A percentile compares a stretch with the other conserved stretches of the same genome.
Evolutionary conservation across 345 rosid species (phyloP).

Genomic region (Aurinia saxatilis): DNA sequence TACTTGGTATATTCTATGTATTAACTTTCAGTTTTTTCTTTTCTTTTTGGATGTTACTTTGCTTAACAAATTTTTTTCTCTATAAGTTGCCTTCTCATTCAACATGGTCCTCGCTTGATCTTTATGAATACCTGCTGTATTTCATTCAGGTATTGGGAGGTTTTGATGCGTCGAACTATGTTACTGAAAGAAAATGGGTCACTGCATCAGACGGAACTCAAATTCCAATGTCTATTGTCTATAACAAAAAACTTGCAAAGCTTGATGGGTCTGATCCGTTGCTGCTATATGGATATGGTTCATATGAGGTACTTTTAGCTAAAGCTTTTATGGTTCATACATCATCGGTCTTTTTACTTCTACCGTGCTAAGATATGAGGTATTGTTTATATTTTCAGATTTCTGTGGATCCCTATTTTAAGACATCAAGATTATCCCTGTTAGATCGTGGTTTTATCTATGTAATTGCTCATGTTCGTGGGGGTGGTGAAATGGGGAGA

Average conservation of each 20-base stretch:
- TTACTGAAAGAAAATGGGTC: slow-evolving; percentile 86
- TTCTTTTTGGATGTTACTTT: neutral
- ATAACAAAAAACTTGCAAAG: slow-evolving; percentile 61
- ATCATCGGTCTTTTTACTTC: neutral
- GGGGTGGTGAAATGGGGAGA: slow-evolving; percentile 99
- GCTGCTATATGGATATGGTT: slow-evolving; percentile 88
- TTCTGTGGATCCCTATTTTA: slow-evolving; percentile 66
- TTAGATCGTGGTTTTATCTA: slow-evolving; percentile 85
- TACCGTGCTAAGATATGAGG: slow-evolving; percentile 1
- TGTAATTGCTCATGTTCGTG: slow-evolving; percentile 90
- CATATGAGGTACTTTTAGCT: slow-evolving; percentile 70
- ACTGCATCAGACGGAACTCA: slow-evolving; percentile 76
- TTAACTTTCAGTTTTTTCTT: too few relatives aligned
- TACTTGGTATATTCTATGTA: too few relatives aligned
- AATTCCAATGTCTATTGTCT: slow-evolving; percentile 80
- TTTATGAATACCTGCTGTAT: neutral
- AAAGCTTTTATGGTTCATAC: neutral
- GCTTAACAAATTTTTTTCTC: neutral
- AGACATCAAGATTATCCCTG: slow-evolving; percentile 65
- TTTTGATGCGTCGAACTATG: slow-evolving; percentile 72
- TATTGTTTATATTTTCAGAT: slow-evolving; percentile 32
- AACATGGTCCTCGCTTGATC: neutral
- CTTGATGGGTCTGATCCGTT: slow-evolving; percentile 80
- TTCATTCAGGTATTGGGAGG: slow-evolving; percentile 74
- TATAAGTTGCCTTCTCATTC: neutral